These are phyloP conservation scores for Crataegus laevigata DNA, from an alignment of 306 rosid species.

Conservation along the genomic window DNA sequence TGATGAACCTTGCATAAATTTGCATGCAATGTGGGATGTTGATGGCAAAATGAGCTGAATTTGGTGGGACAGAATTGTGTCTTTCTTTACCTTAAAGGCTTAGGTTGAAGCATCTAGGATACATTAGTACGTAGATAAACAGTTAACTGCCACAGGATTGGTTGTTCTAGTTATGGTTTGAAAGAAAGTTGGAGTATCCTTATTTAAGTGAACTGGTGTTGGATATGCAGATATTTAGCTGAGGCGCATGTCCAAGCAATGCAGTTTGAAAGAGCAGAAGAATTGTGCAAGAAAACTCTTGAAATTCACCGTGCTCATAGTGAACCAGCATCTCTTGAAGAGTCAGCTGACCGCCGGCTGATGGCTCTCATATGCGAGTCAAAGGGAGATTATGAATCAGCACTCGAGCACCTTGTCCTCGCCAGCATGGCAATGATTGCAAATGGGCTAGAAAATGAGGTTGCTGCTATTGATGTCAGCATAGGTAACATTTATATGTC, in stretches of 20 bases:
- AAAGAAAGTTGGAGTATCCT: background rate
- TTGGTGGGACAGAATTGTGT: background rate
- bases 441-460: conserved; percentile 83
- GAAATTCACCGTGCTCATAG: conserved; percentile 90
- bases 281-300: conserved; percentile 74
- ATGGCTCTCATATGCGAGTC: conserved; percentile 92
- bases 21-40: background rate
- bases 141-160: too few species aligned
- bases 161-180: background rate
- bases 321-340: conserved; percentile 97
- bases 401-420: conserved; percentile 93
- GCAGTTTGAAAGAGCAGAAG: conserved; percentile 96
- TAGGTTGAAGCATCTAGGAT: background rate
- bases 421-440: conserved; percentile 99
- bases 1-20: background rate
- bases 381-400: conserved; percentile 76
- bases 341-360: conserved; percentile 90
- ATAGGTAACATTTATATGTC: conserved; percentile 93
- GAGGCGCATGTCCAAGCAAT: conserved; percentile 99
- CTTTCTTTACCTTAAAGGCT: background rate
- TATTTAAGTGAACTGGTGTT: conserved; percentile 1
- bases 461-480: conserved; percentile 92
- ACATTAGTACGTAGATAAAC: background rate
- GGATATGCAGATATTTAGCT: conserved; percentile 67
- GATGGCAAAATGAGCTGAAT: background rate